phyloP scores from a whole-genome alignment of 345 rosid genomes.

The Eutrema japonicum region DNA sequence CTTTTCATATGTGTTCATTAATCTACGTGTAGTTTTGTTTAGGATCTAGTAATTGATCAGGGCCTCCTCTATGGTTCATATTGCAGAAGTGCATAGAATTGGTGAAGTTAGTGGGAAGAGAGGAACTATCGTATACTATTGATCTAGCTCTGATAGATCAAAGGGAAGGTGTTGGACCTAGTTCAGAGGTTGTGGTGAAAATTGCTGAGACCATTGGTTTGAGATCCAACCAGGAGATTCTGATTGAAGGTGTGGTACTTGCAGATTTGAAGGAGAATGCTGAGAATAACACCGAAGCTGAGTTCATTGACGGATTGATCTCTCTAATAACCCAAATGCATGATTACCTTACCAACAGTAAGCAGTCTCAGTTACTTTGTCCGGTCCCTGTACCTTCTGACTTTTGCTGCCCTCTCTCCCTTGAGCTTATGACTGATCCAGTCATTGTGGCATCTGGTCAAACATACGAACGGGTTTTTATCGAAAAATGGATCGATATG shows the following conservation, averaged over 20 bases:
- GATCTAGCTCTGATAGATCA: conserved; percentile 64
- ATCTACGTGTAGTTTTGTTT: neutral
- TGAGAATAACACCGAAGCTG: conserved; percentile 62
- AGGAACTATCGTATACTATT: conserved; percentile 54
- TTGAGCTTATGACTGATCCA: conserved; percentile 96
- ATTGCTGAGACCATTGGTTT: conserved; percentile 70
- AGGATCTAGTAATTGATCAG: neutral
- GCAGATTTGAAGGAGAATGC: conserved; percentile 81
- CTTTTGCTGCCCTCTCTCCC: conserved; percentile 88
- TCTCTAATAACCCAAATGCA: conserved; percentile 65
- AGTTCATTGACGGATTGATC: conserved; percentile 65
- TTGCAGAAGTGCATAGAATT: conserved; percentile 70
- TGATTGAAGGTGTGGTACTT: conserved; percentile 86
- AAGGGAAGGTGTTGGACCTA: conserved; percentile 55
- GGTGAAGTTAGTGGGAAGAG: conserved; percentile 62
- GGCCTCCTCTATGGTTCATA: conserved; percentile 1
- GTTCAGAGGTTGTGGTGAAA: conserved; percentile 65
- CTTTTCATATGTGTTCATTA: too few relatives aligned
- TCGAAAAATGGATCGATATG: conserved; percentile 83
- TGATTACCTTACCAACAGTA: conserved; percentile 59
- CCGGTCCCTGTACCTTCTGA: conserved; percentile 79
- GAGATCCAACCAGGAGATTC: conserved; percentile 84
- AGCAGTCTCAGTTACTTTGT: conserved; percentile 67
- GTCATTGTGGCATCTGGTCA: conserved; percentile 91
- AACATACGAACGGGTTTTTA: conserved; percentile 86